Conservation (phyloP, 805 yeast genomes). For the Wickerhamiella dianesei region DNA sequence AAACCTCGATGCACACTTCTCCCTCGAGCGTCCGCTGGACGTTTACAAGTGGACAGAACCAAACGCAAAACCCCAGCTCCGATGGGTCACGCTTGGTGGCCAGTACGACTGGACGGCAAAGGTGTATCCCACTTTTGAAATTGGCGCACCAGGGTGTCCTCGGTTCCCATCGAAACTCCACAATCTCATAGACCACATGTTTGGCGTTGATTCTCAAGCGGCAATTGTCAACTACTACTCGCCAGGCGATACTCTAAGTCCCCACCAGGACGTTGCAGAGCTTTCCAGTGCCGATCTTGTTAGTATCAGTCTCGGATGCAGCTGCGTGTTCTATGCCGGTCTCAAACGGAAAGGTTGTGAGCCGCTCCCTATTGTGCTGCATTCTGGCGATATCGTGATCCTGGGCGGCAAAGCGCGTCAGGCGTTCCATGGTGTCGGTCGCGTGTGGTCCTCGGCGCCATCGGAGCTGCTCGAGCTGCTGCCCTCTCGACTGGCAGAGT, state of each 20-base stretch:
- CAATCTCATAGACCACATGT: slow-evolving; percentile 13
- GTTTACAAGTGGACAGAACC: slow-evolving; percentile 16
- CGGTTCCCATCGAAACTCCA: slow-evolving; percentile 22
- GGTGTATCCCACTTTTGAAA: slow-evolving; percentile 28
- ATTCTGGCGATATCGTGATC: slow-evolving; percentile 30
- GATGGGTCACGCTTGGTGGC: slow-evolving; percentile 37
- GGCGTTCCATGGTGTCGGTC: slow-evolving; percentile 33
- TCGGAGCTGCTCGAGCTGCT: slow-evolving; percentile 10
- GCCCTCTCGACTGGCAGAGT: slow-evolving; percentile 17
- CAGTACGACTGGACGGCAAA: slow-evolving; percentile 35
- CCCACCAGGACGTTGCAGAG: slow-evolving; percentile 34
- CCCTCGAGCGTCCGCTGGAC: slow-evolving; percentile 24
- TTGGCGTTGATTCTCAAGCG: slow-evolving; percentile 26
- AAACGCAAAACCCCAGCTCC: slow-evolving; percentile 18
- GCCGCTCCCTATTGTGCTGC: slow-evolving; percentile 27
- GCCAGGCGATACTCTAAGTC: slow-evolving; percentile 31
- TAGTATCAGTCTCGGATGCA: slow-evolving; percentile 30
- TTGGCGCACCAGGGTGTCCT: slow-evolving; percentile 23
- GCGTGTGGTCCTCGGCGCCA: slow-evolving; percentile 29
- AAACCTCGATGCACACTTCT: slow-evolving; percentile 25
- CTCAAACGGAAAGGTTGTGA: slow-evolving; percentile 10
- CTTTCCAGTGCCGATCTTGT: slow-evolving; percentile 25
- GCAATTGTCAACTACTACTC: slow-evolving; percentile 33
- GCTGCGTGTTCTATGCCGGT: slow-evolving; percentile 28
- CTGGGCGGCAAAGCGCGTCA: slow-evolving; percentile 30